Evolutionary conservation across 441 rosid genomes (phyloP).

Genomic region (Croton laevigatus): DNA sequence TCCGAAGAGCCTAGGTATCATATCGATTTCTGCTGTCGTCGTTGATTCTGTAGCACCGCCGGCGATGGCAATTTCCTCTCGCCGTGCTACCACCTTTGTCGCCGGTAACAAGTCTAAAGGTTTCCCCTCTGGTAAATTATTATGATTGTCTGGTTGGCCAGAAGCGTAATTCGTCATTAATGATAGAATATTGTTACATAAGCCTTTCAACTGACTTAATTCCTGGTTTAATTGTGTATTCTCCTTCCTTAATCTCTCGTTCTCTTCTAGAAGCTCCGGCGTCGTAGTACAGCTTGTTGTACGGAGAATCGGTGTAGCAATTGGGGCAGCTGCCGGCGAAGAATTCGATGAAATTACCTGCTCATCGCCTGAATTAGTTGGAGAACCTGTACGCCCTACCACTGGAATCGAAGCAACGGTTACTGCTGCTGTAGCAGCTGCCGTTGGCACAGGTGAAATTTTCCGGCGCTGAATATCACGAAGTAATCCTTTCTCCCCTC

Average conservation of each 20-base stretch:
- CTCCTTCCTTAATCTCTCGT: slow-evolving; percentile 71
- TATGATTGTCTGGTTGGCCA: slow-evolving; percentile 32
- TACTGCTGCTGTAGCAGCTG: slow-evolving; percentile 26
- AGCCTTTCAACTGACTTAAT: slow-evolving; percentile 54
- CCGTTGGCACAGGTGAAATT: slow-evolving; percentile 32
- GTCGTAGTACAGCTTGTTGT: slow-evolving; percentile 68
- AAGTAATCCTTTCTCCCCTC: slow-evolving; percentile 71
- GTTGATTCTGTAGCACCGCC: slow-evolving; percentile 21
- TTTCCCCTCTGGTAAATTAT: slow-evolving; percentile 24
- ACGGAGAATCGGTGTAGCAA: slow-evolving; percentile 23
- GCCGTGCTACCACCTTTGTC: slow-evolving; percentile 27
- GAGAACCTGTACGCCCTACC: slow-evolving; percentile 44
- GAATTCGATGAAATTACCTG: slow-evolving; percentile 71
- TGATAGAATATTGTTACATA: slow-evolving; percentile 57
- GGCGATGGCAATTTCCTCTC: slow-evolving; percentile 26
- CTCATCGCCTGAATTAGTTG: slow-evolving; percentile 80
- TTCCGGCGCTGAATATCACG: slow-evolving; percentile 87
- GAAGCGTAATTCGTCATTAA: slow-evolving; percentile 61
- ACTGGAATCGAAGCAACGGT: slow-evolving; percentile 36
- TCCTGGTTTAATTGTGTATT: slow-evolving; percentile 61
- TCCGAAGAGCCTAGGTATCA: slow-evolving; percentile 71
- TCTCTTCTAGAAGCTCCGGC: slow-evolving; percentile 77
- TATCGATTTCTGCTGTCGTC: slow-evolving; percentile 33
- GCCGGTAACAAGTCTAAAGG: slow-evolving; percentile 32
- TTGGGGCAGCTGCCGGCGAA: slow-evolving; percentile 42